These are phyloP conservation scores for Physocladia obscura DNA, from an alignment of 192 early-diverging fungal species.

Conservation along the genomic window DNA sequence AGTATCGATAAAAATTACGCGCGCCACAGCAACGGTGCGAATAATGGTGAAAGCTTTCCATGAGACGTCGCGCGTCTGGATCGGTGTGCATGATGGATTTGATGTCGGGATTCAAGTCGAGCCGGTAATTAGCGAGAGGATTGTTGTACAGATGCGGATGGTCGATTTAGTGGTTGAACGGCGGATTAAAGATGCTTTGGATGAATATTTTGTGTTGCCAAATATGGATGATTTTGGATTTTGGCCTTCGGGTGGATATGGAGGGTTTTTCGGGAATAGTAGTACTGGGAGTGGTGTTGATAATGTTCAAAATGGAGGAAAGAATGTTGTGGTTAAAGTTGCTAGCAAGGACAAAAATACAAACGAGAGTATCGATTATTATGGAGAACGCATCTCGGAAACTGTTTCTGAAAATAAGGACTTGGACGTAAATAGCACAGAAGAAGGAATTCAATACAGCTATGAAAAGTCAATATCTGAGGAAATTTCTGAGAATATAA, in stretches of 20 bases:
- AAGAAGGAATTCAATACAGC: background rate
- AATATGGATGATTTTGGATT: constrained; percentile 88
- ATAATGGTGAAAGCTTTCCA: constrained; percentile 74
- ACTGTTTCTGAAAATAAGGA: background rate
- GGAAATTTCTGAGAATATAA: background rate
- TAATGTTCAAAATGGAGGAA: background rate
- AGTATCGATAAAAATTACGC: constrained; percentile 70
- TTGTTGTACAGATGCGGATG: constrained; percentile 71
- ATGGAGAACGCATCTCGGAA: background rate
- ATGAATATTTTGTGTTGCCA: constrained; percentile 77
- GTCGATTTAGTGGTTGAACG: constrained; percentile 85
- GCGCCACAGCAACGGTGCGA: constrained; percentile 71
- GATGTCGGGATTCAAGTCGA: constrained; percentile 50
- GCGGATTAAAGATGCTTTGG: constrained; percentile 77
- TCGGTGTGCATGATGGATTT: constrained; percentile 70
- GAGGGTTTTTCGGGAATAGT: constrained; percentile 43
- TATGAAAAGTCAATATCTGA: background rate
- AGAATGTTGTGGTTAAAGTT: background rate
- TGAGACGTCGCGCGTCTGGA: constrained; percentile 79
- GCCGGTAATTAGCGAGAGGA: constrained; percentile 81
- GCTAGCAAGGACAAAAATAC: background rate
- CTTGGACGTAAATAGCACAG: background rate
- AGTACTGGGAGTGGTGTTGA: background rate
- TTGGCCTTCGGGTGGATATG: constrained; percentile 42
- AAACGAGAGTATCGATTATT: background rate